Percentiles rank a stretch among this genome's conserved stretches.
Conservation (phyloP, 768 basidiomycete species). For the Lentinula raphanica region DNA sequence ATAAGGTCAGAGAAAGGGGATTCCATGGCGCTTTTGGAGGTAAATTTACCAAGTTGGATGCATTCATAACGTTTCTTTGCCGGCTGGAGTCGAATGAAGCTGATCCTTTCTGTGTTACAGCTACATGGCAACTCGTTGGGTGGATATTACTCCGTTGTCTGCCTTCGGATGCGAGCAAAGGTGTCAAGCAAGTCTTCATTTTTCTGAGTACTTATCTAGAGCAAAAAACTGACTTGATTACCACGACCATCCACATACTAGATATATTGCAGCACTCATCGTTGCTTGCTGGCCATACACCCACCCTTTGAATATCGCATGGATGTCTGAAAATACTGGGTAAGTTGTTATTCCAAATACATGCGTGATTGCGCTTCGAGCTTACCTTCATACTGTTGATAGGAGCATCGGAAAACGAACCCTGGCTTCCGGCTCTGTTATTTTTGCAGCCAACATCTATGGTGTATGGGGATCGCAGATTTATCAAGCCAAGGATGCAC, state of each 20-base stretch:
- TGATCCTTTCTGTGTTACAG: conserved; percentile 9
- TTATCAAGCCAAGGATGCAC: conserved; percentile 31
- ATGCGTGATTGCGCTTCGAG: neutral
- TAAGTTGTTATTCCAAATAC: neutral
- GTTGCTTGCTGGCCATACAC: conserved; percentile 35
- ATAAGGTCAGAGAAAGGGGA: conserved; percentile 10
- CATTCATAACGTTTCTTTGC: neutral
- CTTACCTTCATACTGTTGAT: neutral
- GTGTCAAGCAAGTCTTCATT: conserved; percentile 21
- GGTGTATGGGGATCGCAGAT: conserved; percentile 28
- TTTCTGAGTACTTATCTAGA: neutral
- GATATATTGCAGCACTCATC: conserved; percentile 28
- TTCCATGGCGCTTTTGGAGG: conserved; percentile 30
- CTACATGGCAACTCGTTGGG: conserved; percentile 31
- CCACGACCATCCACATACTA: too few relatives aligned
- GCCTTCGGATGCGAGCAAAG: conserved; percentile 21
- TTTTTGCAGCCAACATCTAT: conserved; percentile 24
- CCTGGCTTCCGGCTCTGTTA: conserved; percentile 30
- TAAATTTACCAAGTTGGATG: neutral
- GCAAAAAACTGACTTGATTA: too few relatives aligned
- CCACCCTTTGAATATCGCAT: conserved; percentile 34
- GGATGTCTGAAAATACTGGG: conserved; percentile 37
- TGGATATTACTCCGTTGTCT: conserved; percentile 32
- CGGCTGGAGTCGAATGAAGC: too few relatives aligned
- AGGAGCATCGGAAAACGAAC: conserved; percentile 30